Percentiles rank a stretch among this genome's conserved stretches.
Evolutionary conservation across 768 basidiomycete species (phyloP).

Genomic region (Sporobolomyces roseus): DNA sequence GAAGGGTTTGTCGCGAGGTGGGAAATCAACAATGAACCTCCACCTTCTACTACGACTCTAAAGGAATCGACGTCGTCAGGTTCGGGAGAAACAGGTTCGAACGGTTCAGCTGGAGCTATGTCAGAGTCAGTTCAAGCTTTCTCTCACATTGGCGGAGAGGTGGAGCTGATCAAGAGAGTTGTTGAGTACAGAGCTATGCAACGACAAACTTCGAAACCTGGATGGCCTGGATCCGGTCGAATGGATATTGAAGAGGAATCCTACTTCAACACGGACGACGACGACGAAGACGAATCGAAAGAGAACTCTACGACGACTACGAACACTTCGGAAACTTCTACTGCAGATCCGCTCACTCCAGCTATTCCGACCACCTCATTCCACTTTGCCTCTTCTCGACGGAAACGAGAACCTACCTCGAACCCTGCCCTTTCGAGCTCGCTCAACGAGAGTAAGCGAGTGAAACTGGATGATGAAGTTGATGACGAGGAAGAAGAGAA

Average conservation of each 20-base stretch:
- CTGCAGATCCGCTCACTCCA: too few species aligned
- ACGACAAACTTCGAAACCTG: slow-evolving; percentile 46
- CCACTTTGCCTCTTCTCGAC: slow-evolving; percentile 7
- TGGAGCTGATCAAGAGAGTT: too few species aligned
- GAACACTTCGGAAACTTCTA: slow-evolving; percentile 2
- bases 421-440: background rate
- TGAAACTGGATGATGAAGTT: slow-evolving; percentile 7
- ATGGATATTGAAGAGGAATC: slow-evolving; percentile 70
- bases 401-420: slow-evolving; percentile 22
- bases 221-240: slow-evolving; percentile 49
- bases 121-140: slow-evolving; percentile 18
- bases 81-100: slow-evolving; percentile 33
- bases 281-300: slow-evolving; percentile 52
- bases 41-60: slow-evolving; percentile 40
- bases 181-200: slow-evolving; percentile 38
- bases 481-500: background rate
- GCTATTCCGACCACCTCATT: background rate
- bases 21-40: slow-evolving; percentile 82
- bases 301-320: background rate
- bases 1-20: slow-evolving; percentile 69
- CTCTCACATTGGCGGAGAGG: too few species aligned
- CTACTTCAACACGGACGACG: slow-evolving; percentile 90
- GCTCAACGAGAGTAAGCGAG: slow-evolving; percentile 6
- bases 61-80: background rate
- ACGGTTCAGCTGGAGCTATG: slow-evolving; percentile 44